Evolutionary conservation across 495 filamentous ascomycete genomes (phyloP), one percentile per base, ranked within the genome.

Genomic region (Neurospora africana): DNA sequence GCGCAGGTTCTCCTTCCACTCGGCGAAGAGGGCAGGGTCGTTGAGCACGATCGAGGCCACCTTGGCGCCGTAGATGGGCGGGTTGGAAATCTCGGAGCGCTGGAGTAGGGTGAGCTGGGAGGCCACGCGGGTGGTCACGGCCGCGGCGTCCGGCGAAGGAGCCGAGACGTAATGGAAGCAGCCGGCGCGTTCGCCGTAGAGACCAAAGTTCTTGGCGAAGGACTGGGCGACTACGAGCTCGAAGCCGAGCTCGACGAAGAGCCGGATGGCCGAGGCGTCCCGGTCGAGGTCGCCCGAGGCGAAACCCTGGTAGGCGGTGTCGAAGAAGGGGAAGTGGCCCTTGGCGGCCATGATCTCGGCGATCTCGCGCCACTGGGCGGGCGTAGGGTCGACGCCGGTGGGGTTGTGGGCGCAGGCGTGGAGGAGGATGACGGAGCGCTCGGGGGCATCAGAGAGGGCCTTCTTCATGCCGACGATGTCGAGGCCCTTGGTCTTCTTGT

Each of bases 361-460:
- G 73, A 99, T 88, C 76, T 96, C 84, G 78, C 91, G 93, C 95
- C 95, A 99, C 83, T 99, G 95, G 41, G 94, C 93, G 70, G 89
- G 86, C 23, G 95, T 95, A 27, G 93, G 95, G 83, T 99, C 95
- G 70, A 99, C 95, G 72, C 95, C 95, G 17, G 95, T 99, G 30
- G 95, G 95, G 82, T 99, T 99, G 86, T 98, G 95, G 35, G 95
- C 95, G 82, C 95, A 99, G 73, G 93, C 93, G 82, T 99, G 95
- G 19, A 99, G 89, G 36, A 99, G 88, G 82, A 98, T 89, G 80
- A 99, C 87, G 76, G 89, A 93, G 73, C 91, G 91, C 33, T 89
- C 81, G 0, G 92, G 91, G 6, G 95, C 95, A 39, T 84, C 80
- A 21, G 83, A 74, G 53, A 99, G 82, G 19, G 91, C 80, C 68